Base-by-base conservation (phyloP, 495 filamentous ascomycete genomes). In the Hyaloscypha hepaticicola region DNA sequence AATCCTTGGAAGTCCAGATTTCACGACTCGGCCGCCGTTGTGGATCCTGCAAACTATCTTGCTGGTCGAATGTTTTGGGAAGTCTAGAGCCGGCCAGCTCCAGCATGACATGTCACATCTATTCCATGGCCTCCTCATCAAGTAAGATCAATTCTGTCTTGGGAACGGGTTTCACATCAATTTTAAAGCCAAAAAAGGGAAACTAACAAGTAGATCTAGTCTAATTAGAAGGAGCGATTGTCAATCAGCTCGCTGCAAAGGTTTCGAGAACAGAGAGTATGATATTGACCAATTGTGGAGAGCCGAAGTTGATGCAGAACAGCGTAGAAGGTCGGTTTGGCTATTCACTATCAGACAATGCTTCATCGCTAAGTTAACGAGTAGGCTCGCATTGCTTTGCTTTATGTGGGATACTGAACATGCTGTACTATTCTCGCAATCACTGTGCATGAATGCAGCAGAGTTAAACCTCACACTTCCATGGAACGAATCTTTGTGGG, bases 401-500 rank as follows among this genome's bases (percentile, higher is more conserved):
- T 87, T 86, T 64, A 83, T 86, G 78, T 85, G 82, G 83, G 83
- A 85, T 62, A 82, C 79, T 0, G 81, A 84, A 66, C 82, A 83
- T 63, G 81, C 82, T 1, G 80, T 83, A 0, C 72, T 85, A 5
- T 85, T 84, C 69, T 85, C 79, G 24, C 82, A 85, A 66, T 82
- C 79, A 5, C 75, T 85, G 0, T 85, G 82, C 69, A 85, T 85
- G 83, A 83, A 79, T 5, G 82, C 81, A 16, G 84, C 85, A 57
- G 82, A 85, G 52, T 77, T 87, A 24, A 75, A 80, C 31, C 75
- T 80, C 1, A 72, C 74, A 14, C 70, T 85, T 8, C 82, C 82
- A 0, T 83, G 81, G 58, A 73, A 75, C 28, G 68, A 80, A 28
- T 58, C 72, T 1, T 45, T 79, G 1, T 87, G 83, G 82, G 82